Conservation (phyloP, 768 basidiomycete genomes). For the Suillus paluster region DNA sequence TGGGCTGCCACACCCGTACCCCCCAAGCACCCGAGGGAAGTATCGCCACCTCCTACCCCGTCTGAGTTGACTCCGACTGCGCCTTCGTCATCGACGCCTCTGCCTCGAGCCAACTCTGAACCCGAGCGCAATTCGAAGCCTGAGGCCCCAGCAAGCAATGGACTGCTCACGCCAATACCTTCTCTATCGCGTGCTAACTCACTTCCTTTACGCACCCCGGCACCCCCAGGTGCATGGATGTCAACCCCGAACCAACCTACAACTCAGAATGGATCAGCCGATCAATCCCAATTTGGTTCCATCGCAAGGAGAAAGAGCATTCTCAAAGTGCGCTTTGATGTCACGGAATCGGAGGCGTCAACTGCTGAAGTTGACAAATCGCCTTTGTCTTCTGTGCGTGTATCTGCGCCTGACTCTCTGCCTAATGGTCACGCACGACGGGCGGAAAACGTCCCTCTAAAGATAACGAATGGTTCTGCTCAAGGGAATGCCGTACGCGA, state of each 20-base stretch:
- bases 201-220: conserved; percentile 60
- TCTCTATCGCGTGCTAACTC: conserved; percentile 55
- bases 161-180: conserved; percentile 46
- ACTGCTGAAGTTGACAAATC: conserved; percentile 30
- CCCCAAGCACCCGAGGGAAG: conserved; percentile 18
- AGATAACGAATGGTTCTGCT: conserved; percentile 7
- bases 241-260: conserved; percentile 52
- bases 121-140: conserved; percentile 22
- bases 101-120: conserved; percentile 20
- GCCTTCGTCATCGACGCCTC: conserved; percentile 27
- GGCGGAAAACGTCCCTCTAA: conserved; percentile 1
- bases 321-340: conserved; percentile 76
- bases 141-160: conserved; percentile 20
- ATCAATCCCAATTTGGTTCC: conserved; percentile 38
- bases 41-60: conserved; percentile 21
- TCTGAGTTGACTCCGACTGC: conserved; percentile 27
- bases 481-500: conserved; percentile 11
- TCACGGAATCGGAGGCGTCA: conserved; percentile 40
- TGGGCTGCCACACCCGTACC: conserved; percentile 47
- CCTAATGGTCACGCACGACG: neutral
- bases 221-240: conserved; percentile 71
- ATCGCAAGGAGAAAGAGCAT: conserved; percentile 54
- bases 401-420: conserved; percentile 1
- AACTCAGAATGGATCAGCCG: conserved; percentile 17
- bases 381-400: conserved; percentile 31